These are phyloP conservation scores for Erigeron philadelphicus DNA, from an alignment of 140 eudicot genomes.

Conservation along the genomic window DNA sequence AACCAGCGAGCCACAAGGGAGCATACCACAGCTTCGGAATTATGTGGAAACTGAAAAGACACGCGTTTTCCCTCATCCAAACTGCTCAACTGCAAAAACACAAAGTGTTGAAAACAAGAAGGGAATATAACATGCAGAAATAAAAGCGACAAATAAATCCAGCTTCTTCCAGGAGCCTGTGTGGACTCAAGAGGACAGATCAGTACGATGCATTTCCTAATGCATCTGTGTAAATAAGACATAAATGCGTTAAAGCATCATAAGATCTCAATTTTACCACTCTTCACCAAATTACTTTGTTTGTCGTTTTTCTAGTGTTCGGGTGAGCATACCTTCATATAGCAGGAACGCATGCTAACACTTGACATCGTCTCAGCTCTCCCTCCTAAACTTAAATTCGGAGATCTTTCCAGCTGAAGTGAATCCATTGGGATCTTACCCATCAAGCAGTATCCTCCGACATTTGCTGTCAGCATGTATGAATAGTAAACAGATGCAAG, in stretches of 20 bases:
- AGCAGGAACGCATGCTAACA: slow-evolving; percentile 67
- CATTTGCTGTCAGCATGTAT: slow-evolving; percentile 37
- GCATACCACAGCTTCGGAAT: slow-evolving; percentile 52
- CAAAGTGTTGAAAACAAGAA: slow-evolving; percentile 6
- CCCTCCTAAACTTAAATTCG: slow-evolving; percentile 55
- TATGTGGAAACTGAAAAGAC: slow-evolving; percentile 54
- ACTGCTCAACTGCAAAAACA: slow-evolving; percentile 47
- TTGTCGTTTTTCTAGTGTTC: background rate
- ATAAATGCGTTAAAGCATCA: slow-evolving; percentile 8
- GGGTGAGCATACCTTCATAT: slow-evolving; percentile 55
- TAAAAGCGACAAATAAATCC: background rate
- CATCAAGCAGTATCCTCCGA: slow-evolving; percentile 55
- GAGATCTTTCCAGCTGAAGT: slow-evolving; percentile 61
- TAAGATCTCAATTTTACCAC: background rate
- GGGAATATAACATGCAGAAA: background rate
- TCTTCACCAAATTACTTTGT: slow-evolving; percentile 2
- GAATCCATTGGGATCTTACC: slow-evolving; percentile 73
- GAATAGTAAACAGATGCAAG: slow-evolving; percentile 21
- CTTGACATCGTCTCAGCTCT: slow-evolving; percentile 68
- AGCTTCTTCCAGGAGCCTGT: background rate
- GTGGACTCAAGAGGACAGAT: slow-evolving; percentile 2
- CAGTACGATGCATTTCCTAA: background rate
- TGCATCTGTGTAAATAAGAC: background rate
- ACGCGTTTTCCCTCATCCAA: slow-evolving; percentile 52
- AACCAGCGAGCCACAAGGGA: slow-evolving; percentile 9